Conservation (phyloP, 768 basidiomycete species). For the Lentinula boryana region DNA sequence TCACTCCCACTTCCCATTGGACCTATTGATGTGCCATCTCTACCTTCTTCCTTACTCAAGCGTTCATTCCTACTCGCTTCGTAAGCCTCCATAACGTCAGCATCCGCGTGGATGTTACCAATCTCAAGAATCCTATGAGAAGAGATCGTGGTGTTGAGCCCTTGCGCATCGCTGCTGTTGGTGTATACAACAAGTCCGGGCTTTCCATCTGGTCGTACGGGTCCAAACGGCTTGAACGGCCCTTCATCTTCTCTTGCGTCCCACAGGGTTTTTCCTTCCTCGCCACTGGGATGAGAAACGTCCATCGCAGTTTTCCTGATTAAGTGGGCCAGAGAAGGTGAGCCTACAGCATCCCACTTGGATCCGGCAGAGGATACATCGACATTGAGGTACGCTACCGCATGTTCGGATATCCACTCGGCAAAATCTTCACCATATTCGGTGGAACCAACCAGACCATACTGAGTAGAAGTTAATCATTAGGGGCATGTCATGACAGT, state of each 20-base stretch:
- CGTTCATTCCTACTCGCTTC: conserved; percentile 24
- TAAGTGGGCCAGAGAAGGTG: conserved; percentile 55
- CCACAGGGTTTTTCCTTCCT: conserved; percentile 64
- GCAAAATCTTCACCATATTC: conserved; percentile 94
- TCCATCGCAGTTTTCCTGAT: conserved; percentile 62
- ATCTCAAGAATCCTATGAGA: background rate
- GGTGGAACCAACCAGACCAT: conserved; percentile 77
- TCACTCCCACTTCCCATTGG: conserved; percentile 87
- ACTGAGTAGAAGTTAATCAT: conserved; percentile 20
- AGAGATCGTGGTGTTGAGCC: background rate
- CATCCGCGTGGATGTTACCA: conserved; percentile 28
- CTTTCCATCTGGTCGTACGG: conserved; percentile 46
- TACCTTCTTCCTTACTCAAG: conserved; percentile 10
- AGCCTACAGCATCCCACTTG: conserved; percentile 33
- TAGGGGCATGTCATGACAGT: no score
- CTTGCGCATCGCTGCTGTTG: conserved; percentile 39
- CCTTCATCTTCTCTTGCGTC: conserved; percentile 65
- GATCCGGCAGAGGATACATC: conserved; percentile 63
- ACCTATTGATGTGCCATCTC: conserved; percentile 35
- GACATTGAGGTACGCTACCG: conserved; percentile 84
- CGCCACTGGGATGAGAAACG: conserved; percentile 66
- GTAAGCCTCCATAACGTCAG: conserved; percentile 35
- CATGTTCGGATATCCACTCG: conserved; percentile 72
- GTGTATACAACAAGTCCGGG: conserved; percentile 50
- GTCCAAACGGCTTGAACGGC: conserved; percentile 29